Evolutionary conservation across 495 filamentous ascomycete genomes (phyloP), one percentile per base, ranked within the genome.

Genomic region (Xylaria scruposa): DNA sequence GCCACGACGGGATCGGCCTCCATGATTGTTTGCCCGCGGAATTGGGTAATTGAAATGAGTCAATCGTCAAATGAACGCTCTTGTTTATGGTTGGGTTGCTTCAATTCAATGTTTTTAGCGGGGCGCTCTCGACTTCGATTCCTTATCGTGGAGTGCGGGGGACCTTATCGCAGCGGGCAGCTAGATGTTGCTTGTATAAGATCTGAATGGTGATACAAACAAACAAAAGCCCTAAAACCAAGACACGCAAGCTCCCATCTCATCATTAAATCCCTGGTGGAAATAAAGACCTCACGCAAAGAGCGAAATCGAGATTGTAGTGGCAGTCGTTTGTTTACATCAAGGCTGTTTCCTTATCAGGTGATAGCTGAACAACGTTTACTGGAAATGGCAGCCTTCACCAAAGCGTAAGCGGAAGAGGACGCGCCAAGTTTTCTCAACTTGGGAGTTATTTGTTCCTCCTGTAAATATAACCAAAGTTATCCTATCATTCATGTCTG

Each of bases 1-100:
- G 83, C 81, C 56, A 85, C 75, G 65, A 87, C 78, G 60, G 85
- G 85, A 73, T 87, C 60, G 51, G 40, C 36, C 38, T 63, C 69
- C 47, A 69, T 70, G 53, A 12, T 63, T 58, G 24, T 4, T 17
- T 60, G 31, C 1, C 33, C 3, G n/a, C 24, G 13, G 33, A 38
- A n/a, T 2, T 36, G 58, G 33, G 33, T 56, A 26, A 13, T 56
- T 6, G 12, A 10, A 12, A 21, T 36, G 58, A 38, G 33, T 38
- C 33, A 31, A 58, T 58, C 29, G 53, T 58, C 53, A 15, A 58
- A 31, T 58, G 4, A 12, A 58, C 15, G 26, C 53, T 58, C 29
- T 31, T 8, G 29, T 9, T 24, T 4, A 58, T 31, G 24, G 26
- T 56, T 29, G 33, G 24, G 26, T 56, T 29, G 33, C 58, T 17